phyloP scores from a whole-genome alignment of 805 yeast genomes.

The Candida khao-thaluensis region DNA sequence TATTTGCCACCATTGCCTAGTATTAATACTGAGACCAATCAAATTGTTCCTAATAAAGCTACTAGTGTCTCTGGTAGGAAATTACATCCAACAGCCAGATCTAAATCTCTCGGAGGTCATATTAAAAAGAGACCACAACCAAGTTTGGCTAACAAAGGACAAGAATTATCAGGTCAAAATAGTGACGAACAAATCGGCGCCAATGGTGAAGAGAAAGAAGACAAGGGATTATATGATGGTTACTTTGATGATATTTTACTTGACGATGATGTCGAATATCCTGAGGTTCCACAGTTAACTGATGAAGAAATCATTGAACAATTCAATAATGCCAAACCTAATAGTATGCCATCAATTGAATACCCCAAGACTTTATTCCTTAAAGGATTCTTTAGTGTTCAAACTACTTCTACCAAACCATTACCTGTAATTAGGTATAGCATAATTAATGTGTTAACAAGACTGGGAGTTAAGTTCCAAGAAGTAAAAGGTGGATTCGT shows the following conservation, averaged over 20 bases:
- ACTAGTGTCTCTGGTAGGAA: conserved; percentile 21
- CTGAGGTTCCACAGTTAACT: conserved; percentile 34
- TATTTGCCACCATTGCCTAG: conserved; percentile 46
- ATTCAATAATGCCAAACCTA: conserved; percentile 58
- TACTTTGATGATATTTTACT: conserved; percentile 59
- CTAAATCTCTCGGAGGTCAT: conserved; percentile 81
- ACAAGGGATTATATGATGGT: conserved; percentile 35
- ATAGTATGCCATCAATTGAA: conserved; percentile 91
- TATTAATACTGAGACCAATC: conserved; percentile 30
- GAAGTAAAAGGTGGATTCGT: conserved; percentile 95
- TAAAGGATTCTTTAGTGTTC: conserved; percentile 92
- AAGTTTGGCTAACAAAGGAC: conserved; percentile 36
- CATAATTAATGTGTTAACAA: conserved; percentile 71
- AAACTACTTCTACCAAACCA: conserved; percentile 91
- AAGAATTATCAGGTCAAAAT: conserved; percentile 31
- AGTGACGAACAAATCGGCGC: conserved; percentile 41
- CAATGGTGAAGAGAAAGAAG: conserved; percentile 24
- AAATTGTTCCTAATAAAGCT: conserved; percentile 14
- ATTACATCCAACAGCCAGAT: conserved; percentile 81
- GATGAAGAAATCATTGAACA: conserved; percentile 44
- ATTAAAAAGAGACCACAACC: conserved; percentile 52
- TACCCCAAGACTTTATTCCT: conserved; percentile 87
- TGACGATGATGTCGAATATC: conserved; percentile 31
- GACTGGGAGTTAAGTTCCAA: conserved; percentile 74
- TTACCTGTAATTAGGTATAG: conserved; percentile 84